Evolutionary conservation across 139 green algal species (phyloP).

Genomic region (Mesostigma viride): DNA sequence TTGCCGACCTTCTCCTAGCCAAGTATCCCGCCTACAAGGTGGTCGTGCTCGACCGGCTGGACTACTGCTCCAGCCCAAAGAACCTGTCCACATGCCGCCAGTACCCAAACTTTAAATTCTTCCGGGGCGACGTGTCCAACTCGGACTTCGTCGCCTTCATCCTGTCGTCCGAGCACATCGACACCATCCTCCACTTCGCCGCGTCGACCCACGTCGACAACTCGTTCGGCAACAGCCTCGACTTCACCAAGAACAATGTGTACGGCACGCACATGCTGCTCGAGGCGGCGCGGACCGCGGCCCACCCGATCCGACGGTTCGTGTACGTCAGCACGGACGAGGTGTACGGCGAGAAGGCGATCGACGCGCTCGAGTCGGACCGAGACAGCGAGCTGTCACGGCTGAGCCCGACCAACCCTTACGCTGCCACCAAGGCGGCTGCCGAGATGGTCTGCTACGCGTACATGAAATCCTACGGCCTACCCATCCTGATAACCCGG

Average conservation of each 20-base stretch:
- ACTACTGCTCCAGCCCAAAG: slow-evolving; percentile 80
- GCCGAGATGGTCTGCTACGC: slow-evolving; percentile 93
- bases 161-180: slow-evolving; percentile 69
- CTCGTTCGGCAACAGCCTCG: slow-evolving; percentile 82
- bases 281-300: slow-evolving; percentile 65
- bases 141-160: slow-evolving; percentile 81
- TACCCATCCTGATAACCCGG: slow-evolving; percentile 81
- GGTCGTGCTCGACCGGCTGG: slow-evolving; percentile 88
- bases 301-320: slow-evolving; percentile 71
- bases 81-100: slow-evolving; percentile 57
- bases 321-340: slow-evolving; percentile 81
- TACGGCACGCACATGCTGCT: slow-evolving; percentile 92
- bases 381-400: slow-evolving; percentile 54
- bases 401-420: slow-evolving; percentile 96
- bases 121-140: slow-evolving; percentile 86
- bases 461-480: slow-evolving; percentile 64
- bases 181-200: slow-evolving; percentile 97
- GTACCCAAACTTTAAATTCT: slow-evolving; percentile 82
- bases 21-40: slow-evolving; percentile 81
- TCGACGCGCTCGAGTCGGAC: slow-evolving; percentile 2
- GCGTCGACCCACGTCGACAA: slow-evolving; percentile 97
- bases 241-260: slow-evolving; percentile 83
- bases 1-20: slow-evolving; percentile 54
- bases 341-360: slow-evolving; percentile 51
- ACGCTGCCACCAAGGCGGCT: slow-evolving; percentile 84